These are phyloP conservation scores for Pisolithus microcarpus DNA, from an alignment of 768 basidiomycete species.

Conservation along the genomic window DNA sequence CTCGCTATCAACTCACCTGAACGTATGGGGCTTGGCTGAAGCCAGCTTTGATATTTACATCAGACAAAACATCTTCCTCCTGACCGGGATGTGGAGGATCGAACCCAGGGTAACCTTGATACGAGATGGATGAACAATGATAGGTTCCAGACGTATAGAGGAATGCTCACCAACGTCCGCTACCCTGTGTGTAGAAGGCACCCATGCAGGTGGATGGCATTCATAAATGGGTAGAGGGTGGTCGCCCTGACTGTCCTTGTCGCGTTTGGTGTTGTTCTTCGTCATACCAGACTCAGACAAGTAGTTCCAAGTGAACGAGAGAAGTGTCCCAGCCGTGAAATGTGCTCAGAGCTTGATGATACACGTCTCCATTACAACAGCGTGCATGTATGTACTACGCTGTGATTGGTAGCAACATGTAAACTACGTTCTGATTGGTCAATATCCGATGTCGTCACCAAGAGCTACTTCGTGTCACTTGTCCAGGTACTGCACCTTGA, in stretches of 20 bases:
- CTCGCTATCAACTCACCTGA: slow-evolving; percentile 37
- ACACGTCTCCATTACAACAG: too few species aligned
- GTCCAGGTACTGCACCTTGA: too few species aligned
- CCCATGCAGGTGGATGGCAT: slow-evolving; percentile 65
- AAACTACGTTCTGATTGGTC: too few species aligned
- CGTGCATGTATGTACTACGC: too few species aligned
- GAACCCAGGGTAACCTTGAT: slow-evolving; percentile 66
- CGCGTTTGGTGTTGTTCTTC: slow-evolving; percentile 22
- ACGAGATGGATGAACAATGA: neutral
- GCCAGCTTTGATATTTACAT: slow-evolving; percentile 59
- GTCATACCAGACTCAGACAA: slow-evolving; percentile 8
- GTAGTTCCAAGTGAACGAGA: neutral
- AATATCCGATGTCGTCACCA: too few species aligned
- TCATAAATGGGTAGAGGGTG: slow-evolving; percentile 47
- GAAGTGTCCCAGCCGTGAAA: neutral
- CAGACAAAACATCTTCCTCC: slow-evolving; percentile 67
- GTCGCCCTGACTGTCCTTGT: slow-evolving; percentile 6
- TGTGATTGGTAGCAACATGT: too few species aligned
- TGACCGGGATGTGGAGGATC: slow-evolving; percentile 69
- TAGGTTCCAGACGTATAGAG: neutral
- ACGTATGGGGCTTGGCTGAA: slow-evolving; percentile 49
- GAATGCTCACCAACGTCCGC: slow-evolving; percentile 59
- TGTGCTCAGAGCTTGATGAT: too few species aligned
- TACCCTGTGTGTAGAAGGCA: slow-evolving; percentile 55
- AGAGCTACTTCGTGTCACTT: too few species aligned